A percentile compares a stretch with the other conserved stretches of the same genome.
phyloP scores from a whole-genome alignment of 1,139 yeast genomes.

The Suhomyces wounanorum region DNA sequence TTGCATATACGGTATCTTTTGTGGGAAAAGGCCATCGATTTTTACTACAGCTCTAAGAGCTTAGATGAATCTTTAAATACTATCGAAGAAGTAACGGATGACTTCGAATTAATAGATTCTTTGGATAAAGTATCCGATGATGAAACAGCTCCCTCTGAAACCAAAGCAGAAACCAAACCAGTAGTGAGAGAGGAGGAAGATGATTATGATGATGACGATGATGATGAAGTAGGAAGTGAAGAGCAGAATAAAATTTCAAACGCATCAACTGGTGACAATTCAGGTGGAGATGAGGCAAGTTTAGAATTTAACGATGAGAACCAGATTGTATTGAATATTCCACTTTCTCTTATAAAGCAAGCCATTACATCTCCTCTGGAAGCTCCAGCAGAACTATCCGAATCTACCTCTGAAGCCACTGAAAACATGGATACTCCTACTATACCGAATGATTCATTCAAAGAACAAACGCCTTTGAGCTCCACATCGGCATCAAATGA shows the following conservation, averaged over 20 bases:
- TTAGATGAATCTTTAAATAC: slow-evolving; percentile 29
- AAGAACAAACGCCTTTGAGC: slow-evolving; percentile 4
- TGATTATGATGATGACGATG: slow-evolving; percentile 45
- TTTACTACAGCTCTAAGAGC: slow-evolving; percentile 37
- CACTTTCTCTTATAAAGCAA: slow-evolving; percentile 26
- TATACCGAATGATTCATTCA: slow-evolving; percentile 7
- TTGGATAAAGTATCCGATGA: slow-evolving; percentile 28
- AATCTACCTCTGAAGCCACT: slow-evolving; percentile 7
- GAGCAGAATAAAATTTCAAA: slow-evolving; percentile 18
- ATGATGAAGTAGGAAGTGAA: slow-evolving; percentile 32
- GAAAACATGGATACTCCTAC: slow-evolving; percentile 5
- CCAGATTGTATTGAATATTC: slow-evolving; percentile 35
- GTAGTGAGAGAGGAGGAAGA: slow-evolving; percentile 39
- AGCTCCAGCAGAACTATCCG: slow-evolving; percentile 13
- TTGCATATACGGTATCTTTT: slow-evolving; percentile 66
- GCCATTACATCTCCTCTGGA: slow-evolving; percentile 11
- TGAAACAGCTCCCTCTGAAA: slow-evolving; percentile 18
- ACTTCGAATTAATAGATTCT: slow-evolving; percentile 40
- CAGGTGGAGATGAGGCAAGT: neutral
- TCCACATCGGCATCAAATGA: slow-evolving; percentile 22
- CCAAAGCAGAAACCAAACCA: slow-evolving; percentile 23
- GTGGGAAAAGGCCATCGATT: slow-evolving; percentile 75
- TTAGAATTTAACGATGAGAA: slow-evolving; percentile 25
- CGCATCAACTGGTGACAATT: neutral
- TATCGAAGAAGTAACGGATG: slow-evolving; percentile 40